Evolutionary conservation across 192 early-diverging fungal genomes (phyloP), one percentile per base, ranked within the genome.

Genomic region (Pilobolus umbonatus): DNA sequence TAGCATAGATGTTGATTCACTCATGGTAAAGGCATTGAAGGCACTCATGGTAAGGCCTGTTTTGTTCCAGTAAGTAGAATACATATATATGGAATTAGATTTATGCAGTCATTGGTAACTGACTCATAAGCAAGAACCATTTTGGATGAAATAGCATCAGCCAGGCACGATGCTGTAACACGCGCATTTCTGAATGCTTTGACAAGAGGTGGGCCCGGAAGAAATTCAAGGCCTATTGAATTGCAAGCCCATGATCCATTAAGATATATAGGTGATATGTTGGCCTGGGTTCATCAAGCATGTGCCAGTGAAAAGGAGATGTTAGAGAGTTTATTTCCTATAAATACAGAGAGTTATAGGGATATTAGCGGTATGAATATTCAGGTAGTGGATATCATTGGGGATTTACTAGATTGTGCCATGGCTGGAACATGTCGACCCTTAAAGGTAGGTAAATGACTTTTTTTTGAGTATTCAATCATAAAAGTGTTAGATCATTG

Each of bases 201-300:
- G 17, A 87, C 86, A 2, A 69, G 80, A 50, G 91, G 91, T 17
- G 88, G 88, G 4, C 86, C 86, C 15, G 78, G 80, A 43, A 86
- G 88, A 14, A 83, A 83, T 30, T 88, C 92, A 6, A 71, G 90
- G 36, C 94, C 96, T 0, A 93, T 98, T 57, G 96, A 98, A 64
- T 60, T 95, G 6, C 91, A 96, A 65, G 91, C 94, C 0, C 90
- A 86, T 43, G 96, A 98, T 67, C 87, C 94, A 1, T 69, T 89
- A 56, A 80, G 94, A 30, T 98, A 96, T 62, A 81, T 92, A 32
- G 94, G 94, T 19, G 96, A 96, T 60, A 96, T 98, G 90, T 69
- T 96, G 17, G 96, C 94, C 0, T 98, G 96, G 96, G 65, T 96
- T 1, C 96, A 98, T 78, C 93, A 96, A 74, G 86, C 91, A 0